Evolutionary conservation across 805 yeast genomes (phyloP).

Genomic region (Trichomonascus vanleenenianus): DNA sequence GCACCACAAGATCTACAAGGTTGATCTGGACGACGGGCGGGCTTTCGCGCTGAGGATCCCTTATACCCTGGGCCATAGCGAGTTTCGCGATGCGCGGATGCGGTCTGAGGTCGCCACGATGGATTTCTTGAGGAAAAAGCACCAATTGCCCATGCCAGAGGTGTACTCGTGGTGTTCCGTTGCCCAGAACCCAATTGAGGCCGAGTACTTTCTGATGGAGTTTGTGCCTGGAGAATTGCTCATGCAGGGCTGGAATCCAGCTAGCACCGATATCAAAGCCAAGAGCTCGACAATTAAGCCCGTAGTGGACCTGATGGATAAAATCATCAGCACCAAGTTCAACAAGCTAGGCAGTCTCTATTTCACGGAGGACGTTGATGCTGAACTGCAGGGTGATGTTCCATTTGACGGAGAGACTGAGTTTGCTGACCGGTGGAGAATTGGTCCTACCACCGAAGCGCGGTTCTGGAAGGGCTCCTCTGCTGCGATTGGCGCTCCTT

Average conservation of each 20-base stretch:
- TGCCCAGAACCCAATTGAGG: conserved; percentile 51
- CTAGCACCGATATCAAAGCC: conserved; percentile 45
- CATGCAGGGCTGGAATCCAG: conserved; percentile 90
- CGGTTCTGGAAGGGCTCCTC: conserved; percentile 63
- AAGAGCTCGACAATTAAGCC: conserved; percentile 57
- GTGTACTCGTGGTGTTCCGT: conserved; percentile 61
- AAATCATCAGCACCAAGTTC: conserved; percentile 51
- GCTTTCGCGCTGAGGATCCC: conserved; percentile 75
- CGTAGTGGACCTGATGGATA: conserved; percentile 56
- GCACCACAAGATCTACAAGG: conserved; percentile 79
- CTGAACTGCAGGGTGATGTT: conserved; percentile 33
- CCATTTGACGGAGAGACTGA: conserved; percentile 59
- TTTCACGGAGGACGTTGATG: conserved; percentile 60
- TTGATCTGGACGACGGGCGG: conserved; percentile 54
- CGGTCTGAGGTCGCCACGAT: conserved; percentile 90
- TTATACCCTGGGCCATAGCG: conserved; percentile 63
- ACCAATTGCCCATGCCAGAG: conserved; percentile 64
- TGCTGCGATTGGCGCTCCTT: conserved; percentile 40
- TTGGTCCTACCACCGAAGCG: conserved; percentile 85
- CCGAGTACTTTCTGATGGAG: conserved; percentile 80
- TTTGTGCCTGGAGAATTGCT: conserved; percentile 68
- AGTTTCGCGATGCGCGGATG: conserved; percentile 48
- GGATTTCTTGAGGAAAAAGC: conserved; percentile 65
- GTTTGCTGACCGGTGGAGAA: conserved; percentile 66
- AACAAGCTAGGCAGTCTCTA: conserved; percentile 75